Evolutionary conservation across 2,329 filamentous ascomycete genomes (phyloP), one percentile per base, ranked within the genome.

Genomic region (Rutstroemia sp.): DNA sequence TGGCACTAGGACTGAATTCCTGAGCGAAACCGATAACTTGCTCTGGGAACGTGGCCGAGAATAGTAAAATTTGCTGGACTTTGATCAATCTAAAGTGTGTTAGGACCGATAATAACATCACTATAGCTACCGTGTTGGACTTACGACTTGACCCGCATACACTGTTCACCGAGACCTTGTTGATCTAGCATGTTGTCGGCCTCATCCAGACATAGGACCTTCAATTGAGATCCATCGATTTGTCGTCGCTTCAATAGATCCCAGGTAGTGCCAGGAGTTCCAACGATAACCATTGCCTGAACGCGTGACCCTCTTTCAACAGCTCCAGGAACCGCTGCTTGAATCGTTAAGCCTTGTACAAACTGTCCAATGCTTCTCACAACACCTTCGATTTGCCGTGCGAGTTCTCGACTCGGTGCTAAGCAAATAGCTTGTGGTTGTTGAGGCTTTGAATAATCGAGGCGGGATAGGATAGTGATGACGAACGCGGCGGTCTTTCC

Each of bases 131-230:
- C n/a, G 9, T 25, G 16, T 16, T 25, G 46, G n/a, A 75, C 84
- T 67, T 73, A 94, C 89, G 74, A 73, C 76, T 95, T 96, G 65
- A 96, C 89, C 63, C 92, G 85, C 65, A 91, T 82, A 72, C 92
- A 97, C 74, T 99, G 94, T 58, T 97, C 94, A 52, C 94, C 94
- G 55, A 99, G 78, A 51, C 94, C 92, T 73, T 96, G 90, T 73
- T 92, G 87, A 69, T 97, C 94, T 58, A 99, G 77, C 94, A 99
- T 99, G 75, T 96, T 97, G 75, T 99, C 94, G 57, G 94, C 94
- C 75, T 99, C 94, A 68, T 99, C 94, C 53, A 99, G 80, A 56
- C 96, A 92, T 59, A 99, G 80, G 8, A 95, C 81, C 71, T 84
- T 89, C 64, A 99, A 77, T 57, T 84, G 74, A 17, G 79, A 82